Evolutionary conservation across 495 filamentous ascomycete genomes (phyloP).

Genomic region (Gamarada debralockiae): DNA sequence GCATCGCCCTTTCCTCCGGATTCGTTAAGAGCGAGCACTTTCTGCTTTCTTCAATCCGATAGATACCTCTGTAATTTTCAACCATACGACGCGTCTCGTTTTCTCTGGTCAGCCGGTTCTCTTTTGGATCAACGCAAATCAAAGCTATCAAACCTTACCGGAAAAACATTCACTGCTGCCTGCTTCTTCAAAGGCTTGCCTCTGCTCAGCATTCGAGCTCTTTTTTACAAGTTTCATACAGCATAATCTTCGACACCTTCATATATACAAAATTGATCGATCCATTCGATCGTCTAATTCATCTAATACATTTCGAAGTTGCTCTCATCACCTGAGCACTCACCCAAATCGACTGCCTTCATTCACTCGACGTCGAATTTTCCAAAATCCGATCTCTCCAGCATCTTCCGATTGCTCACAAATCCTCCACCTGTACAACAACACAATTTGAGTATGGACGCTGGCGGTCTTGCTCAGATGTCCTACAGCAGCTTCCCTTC

Average conservation of each 20-base stretch:
- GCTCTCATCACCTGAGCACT: constrained; percentile 11
- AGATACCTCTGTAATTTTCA: constrained; percentile 21
- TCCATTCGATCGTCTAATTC: constrained; percentile 22
- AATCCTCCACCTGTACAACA: constrained; percentile 18
- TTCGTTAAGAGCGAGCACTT: constrained; percentile 2
- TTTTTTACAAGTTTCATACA: constrained; percentile 11
- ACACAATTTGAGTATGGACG: constrained; percentile 76
- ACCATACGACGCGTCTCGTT: constrained; percentile 20
- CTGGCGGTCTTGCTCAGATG: constrained; percentile 99
- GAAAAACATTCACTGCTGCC: constrained; percentile 17
- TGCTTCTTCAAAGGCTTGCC: constrained; percentile 19
- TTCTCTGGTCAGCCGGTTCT: constrained; percentile 12
- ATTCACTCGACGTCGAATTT: constrained; percentile 21
- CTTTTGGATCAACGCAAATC: constrained; percentile 13
- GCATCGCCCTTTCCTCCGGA: background rate
- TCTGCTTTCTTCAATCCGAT: constrained; percentile 16
- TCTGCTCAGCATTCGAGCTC: constrained; percentile 18
- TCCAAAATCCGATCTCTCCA: background rate
- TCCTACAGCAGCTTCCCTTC: constrained; percentile 76
- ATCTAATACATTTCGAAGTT: constrained; percentile 20
- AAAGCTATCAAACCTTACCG: constrained; percentile 15
- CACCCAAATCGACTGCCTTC: constrained; percentile 12
- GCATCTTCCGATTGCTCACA: constrained; percentile 1
- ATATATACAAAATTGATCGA: constrained; percentile 23
- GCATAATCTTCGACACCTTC: constrained; percentile 22